These are phyloP conservation scores for Salix suchowensis DNA, from an alignment of 345 rosid species.

Conservation along the genomic window DNA sequence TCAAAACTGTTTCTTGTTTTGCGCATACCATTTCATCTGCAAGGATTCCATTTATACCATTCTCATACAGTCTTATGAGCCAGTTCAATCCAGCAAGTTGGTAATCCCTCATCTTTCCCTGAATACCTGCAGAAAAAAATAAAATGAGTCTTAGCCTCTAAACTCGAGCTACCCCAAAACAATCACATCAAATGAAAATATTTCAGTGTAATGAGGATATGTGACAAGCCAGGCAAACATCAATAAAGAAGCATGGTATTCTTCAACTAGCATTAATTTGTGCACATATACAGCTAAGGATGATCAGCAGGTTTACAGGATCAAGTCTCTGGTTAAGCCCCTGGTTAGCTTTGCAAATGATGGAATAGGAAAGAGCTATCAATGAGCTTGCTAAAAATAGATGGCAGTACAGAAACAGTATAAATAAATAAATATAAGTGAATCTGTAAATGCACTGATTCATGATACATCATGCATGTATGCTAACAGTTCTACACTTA, in stretches of 20 bases:
- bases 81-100: constrained; percentile 96
- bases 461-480: no score
- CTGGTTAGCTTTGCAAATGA: neutral
- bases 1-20: neutral
- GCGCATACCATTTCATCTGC: constrained; percentile 87
- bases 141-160: neutral
- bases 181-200: neutral
- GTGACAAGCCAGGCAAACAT: neutral
- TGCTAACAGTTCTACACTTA: neutral
- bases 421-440: neutral
- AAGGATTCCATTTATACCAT: constrained; percentile 94
- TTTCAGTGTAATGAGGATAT: neutral
- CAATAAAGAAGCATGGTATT: neutral
- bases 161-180: neutral
- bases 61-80: constrained; percentile 93
- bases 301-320: neutral
- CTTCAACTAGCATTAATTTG: neutral
- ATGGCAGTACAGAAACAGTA: neutral
- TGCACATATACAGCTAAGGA: neutral
- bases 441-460: neutral
- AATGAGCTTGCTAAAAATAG: neutral
- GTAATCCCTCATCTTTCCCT: constrained; percentile 97
- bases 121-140: constrained; percentile 52
- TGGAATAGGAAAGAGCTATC: neutral
- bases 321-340: neutral